Conservation (phyloP, 768 basidiomycete genomes). For the Boletellus sp. region DNA sequence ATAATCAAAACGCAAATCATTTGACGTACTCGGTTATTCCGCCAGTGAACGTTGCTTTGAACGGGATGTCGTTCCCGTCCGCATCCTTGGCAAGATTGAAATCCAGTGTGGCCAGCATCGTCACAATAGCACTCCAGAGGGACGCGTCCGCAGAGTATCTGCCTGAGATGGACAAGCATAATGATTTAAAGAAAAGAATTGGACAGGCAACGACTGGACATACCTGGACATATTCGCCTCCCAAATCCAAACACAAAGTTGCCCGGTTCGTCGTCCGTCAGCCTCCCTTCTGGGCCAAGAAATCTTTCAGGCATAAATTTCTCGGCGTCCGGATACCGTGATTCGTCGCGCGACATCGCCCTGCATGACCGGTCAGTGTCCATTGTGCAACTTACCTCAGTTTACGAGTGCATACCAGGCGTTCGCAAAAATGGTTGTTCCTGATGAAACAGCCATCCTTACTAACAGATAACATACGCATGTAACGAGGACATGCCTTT, state of each 20-base stretch:
- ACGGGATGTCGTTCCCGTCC: neutral
- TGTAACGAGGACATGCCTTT: neutral
- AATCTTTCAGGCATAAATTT: conserved; percentile 12
- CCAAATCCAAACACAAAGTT: no score
- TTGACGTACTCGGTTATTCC: neutral
- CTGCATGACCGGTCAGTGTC: neutral
- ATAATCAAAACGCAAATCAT: neutral
- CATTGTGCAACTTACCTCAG: neutral
- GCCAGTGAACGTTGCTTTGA: neutral
- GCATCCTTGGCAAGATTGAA: no score
- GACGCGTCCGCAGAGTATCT: neutral
- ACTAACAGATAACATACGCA: neutral
- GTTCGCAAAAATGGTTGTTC: neutral
- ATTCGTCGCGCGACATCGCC: conserved; percentile 7
- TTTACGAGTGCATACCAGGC: neutral
- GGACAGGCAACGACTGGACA: no score
- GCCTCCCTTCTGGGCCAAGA: neutral
- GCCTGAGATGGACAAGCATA: neutral
- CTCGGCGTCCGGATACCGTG: no score
- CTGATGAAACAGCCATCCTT: neutral
- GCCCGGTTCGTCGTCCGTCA: neutral
- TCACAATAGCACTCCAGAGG: no score
- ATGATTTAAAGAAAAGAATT: no score
- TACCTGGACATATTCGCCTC: no score
- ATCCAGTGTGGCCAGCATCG: no score